Evolutionary conservation across 2,329 filamentous ascomycete species (phyloP).

Genomic region (Trichoderma asperellum): DNA sequence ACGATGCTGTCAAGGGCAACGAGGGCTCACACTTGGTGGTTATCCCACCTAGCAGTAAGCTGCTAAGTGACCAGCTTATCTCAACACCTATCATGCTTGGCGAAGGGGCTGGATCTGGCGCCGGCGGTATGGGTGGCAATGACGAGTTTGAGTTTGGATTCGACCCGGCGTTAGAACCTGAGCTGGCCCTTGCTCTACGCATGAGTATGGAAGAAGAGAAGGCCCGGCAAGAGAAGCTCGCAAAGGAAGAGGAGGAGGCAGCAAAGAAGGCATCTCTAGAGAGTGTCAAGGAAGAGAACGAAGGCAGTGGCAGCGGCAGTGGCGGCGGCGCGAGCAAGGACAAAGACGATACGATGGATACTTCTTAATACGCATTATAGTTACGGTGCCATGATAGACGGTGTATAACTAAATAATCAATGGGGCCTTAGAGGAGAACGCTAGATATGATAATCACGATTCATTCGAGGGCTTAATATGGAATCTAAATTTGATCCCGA

Average conservation of each 20-base stretch:
- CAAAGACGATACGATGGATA: constrained; percentile 83
- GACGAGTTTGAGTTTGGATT: constrained; percentile 78
- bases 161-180: constrained; percentile 88
- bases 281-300: constrained; percentile 79
- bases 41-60: constrained; percentile 85
- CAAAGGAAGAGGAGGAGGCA: constrained; percentile 72
- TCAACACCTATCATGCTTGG: constrained; percentile 88
- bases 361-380: constrained; percentile 56
- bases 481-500: constrained; percentile 3
- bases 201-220: constrained; percentile 99
- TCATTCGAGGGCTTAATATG: constrained; percentile 22
- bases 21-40: constrained; percentile 91
- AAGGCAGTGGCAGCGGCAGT: constrained; percentile 54
- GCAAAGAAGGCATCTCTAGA: constrained; percentile 77
- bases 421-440: constrained; percentile 20
- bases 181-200: constrained; percentile 88
- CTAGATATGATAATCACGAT: constrained; percentile 23
- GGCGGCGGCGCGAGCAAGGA: constrained; percentile 50
- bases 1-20: constrained; percentile 86
- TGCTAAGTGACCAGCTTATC: constrained; percentile 90
- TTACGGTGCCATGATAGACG: constrained; percentile 39
- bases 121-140: constrained; percentile 61
- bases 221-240: constrained; percentile 85
- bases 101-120: constrained; percentile 66
- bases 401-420: constrained; percentile 40